phyloP scores from a whole-genome alignment of 305 asterid genomes.

The Fraxinus ornus region DNA sequence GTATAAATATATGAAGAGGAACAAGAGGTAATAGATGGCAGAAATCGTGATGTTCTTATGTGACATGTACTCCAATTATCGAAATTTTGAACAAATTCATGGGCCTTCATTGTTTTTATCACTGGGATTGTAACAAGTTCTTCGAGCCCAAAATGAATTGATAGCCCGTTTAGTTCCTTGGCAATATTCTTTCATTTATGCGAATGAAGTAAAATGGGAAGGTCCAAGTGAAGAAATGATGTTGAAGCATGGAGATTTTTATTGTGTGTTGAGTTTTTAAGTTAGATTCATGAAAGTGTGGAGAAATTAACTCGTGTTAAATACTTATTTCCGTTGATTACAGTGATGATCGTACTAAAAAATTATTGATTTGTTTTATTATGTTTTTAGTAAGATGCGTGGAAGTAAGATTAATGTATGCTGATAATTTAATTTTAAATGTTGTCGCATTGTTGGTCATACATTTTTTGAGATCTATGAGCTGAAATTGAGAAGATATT shows the following conservation, averaged over 20 bases:
- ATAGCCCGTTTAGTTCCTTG: not conserved
- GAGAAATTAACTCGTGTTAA: not conserved
- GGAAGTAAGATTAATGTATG: not conserved
- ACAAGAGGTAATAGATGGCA: slow-evolving; percentile 24
- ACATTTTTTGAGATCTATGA: not conserved
- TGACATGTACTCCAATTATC: not conserved
- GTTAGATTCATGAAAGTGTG: not conserved
- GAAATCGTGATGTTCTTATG: not conserved
- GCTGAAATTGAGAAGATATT: not conserved
- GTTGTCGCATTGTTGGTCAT: not conserved
- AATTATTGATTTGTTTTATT: not conserved
- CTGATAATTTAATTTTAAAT: not conserved
- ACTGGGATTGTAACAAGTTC: not conserved
- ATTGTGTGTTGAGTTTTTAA: not conserved
- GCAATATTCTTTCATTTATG: not conserved
- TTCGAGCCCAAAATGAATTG: not conserved
- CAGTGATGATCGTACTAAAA: not conserved
- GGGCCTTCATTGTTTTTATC: not conserved
- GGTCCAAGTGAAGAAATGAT: not conserved
- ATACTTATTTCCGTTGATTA: not conserved
- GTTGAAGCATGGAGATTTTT: not conserved
- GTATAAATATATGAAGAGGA: slow-evolving; percentile 9
- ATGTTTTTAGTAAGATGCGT: not conserved
- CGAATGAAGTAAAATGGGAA: not conserved
- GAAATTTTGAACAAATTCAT: slow-evolving; percentile 3